Percentiles rank a stretch among this genome's conserved stretches.
Evolutionary conservation across 768 basidiomycete species (phyloP).

Genomic region (Suillus fuscotomentosus): DNA sequence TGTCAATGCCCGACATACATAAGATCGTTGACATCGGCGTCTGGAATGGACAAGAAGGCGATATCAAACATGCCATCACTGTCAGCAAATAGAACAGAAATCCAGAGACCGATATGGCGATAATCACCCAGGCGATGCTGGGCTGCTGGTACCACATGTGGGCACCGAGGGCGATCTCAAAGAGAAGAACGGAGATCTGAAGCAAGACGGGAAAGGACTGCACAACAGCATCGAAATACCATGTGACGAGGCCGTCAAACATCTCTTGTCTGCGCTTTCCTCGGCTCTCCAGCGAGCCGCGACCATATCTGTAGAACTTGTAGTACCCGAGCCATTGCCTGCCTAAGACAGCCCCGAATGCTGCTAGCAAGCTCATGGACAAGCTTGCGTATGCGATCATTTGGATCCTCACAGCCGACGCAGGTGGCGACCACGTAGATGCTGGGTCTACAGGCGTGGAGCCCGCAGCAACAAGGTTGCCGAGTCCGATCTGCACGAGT

Average conservation of each 20-base stretch:
- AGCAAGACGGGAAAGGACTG: conserved; percentile 10
- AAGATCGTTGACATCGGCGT: conserved; percentile 1
- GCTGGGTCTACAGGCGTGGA: not conserved
- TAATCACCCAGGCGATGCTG: conserved; percentile 3
- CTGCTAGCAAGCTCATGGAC: too few species aligned
- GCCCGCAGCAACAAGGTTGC: not conserved
- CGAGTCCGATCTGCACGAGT: conserved; percentile 4
- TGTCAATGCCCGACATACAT: not conserved
- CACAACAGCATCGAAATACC: conserved; percentile 12
- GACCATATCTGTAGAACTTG: not conserved
- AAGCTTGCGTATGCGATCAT: too few species aligned
- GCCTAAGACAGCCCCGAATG: too few species aligned
- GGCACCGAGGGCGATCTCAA: conserved; percentile 8
- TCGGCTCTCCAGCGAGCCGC: conserved; percentile 10
- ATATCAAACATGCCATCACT: conserved; percentile 4
- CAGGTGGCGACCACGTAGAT: too few species aligned
- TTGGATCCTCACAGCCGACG: too few species aligned
- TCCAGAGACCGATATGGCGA: not conserved
- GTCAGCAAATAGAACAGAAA: conserved; percentile 2
- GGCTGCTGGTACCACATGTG: not conserved
- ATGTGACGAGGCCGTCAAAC: conserved; percentile 8
- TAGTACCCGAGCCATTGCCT: conserved; percentile 2
- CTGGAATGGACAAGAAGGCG: conserved; percentile 3
- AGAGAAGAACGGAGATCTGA: conserved; percentile 13
- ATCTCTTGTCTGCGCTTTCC: conserved; percentile 9